Percentiles rank a stretch among this genome's conserved stretches.
Evolutionary conservation across 768 basidiomycete genomes (phyloP).

Genomic region (Dacryopinax spathularia): DNA sequence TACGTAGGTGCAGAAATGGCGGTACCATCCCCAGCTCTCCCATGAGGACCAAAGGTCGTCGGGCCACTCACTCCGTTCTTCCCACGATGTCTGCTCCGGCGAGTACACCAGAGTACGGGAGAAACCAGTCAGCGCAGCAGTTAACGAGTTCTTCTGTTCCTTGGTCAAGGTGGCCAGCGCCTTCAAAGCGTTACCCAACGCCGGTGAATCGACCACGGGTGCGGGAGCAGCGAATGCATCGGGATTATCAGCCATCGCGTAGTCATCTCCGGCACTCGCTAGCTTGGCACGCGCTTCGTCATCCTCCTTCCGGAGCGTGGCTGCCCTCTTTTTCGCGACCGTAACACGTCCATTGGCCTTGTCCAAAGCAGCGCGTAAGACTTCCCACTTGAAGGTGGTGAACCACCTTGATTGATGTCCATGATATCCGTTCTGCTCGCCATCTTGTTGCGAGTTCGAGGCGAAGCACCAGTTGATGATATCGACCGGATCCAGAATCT

Average conservation of each 20-base stretch:
- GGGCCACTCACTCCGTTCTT: conserved; percentile 52
- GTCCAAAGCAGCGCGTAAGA: conserved; percentile 67
- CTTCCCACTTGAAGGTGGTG: conserved; percentile 63
- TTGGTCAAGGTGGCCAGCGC: conserved; percentile 57
- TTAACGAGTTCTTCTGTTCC: conserved; percentile 62
- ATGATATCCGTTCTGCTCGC: conserved; percentile 12
- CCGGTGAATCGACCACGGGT: conserved; percentile 31
- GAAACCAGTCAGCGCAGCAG: conserved; percentile 63
- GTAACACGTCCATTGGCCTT: conserved; percentile 83
- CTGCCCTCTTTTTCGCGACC: conserved; percentile 59
- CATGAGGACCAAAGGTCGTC: conserved; percentile 67
- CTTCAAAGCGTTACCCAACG: conserved; percentile 55
- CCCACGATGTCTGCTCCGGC: conserved; percentile 51
- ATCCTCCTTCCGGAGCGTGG: conserved; percentile 68
- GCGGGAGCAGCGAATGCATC: conserved; percentile 15
- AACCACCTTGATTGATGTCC: not conserved
- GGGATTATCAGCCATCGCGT: conserved; percentile 55
- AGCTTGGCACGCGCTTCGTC: conserved; percentile 63
- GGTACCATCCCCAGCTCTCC: conserved; percentile 86
- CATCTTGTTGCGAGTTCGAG: conserved; percentile 32
- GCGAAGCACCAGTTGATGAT: conserved; percentile 74
- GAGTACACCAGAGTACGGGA: conserved; percentile 41
- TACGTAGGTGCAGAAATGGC: conserved; percentile 73
- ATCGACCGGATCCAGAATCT: conserved; percentile 87
- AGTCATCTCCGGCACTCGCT: conserved; percentile 36